Conservation (phyloP, 768 basidiomycete species). For the Mycena sanguinolenta region DNA sequence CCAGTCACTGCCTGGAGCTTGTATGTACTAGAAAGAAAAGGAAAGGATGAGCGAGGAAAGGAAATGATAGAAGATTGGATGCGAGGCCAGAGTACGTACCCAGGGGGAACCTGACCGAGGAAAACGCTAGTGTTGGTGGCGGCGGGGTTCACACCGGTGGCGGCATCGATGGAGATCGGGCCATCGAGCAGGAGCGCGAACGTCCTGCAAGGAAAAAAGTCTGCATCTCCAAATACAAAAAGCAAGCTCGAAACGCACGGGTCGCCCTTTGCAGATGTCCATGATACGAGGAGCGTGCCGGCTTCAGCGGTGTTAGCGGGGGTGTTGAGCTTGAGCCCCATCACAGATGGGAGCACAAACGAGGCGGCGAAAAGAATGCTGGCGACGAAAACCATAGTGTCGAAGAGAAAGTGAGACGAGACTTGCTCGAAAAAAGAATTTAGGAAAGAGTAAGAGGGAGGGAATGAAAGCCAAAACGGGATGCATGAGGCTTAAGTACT, state of each 20-base stretch:
- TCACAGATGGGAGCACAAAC: conserved; percentile 31
- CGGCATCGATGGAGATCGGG: not conserved
- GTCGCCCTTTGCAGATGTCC: conserved; percentile 21
- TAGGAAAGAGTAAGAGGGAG: no score
- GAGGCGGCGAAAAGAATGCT: conserved; percentile 26
- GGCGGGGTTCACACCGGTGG: conserved; percentile 9
- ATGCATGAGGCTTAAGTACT: no score
- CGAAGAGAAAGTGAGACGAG: conserved; percentile 12
- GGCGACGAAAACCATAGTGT: conserved; percentile 24
- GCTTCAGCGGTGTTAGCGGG: conserved; percentile 5
- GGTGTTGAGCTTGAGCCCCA: conserved; percentile 33
- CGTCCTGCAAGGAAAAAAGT: no score
- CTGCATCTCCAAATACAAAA: no score
- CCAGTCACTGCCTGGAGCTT: not conserved
- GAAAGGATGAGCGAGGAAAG: no score
- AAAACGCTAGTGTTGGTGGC: not conserved
- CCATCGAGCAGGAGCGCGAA: conserved; percentile 3
- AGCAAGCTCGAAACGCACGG: conserved; percentile 30
- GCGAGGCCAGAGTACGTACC: not conserved
- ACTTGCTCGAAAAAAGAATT: conserved; percentile 23
- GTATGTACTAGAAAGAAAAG: conserved; percentile 9
- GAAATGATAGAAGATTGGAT: no score
- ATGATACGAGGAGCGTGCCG: conserved; percentile 16
- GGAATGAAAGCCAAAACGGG: no score
- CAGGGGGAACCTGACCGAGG: conserved; percentile 17